phyloP scores from a whole-genome alignment of 306 rosid genomes.

The Inga leiocalycina region DNA sequence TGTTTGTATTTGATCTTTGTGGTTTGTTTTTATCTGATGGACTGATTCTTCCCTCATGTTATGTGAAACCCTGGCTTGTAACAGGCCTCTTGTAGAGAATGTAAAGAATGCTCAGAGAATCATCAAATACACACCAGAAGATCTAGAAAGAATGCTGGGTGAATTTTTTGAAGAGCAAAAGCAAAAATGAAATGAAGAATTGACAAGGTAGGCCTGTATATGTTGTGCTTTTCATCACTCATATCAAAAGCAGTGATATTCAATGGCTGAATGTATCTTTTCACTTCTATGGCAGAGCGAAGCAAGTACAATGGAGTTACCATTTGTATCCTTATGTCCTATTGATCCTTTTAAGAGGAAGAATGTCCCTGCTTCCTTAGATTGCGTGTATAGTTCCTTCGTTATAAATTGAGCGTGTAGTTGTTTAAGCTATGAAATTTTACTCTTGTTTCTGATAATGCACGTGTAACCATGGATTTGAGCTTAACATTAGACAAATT shows the following conservation, averaged over 20 bases:
- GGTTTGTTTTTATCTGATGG: background rate
- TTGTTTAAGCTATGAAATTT: background rate
- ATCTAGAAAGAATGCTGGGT: slow-evolving; percentile 91
- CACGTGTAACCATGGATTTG: background rate
- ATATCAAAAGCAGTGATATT: background rate
- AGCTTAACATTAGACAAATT: background rate
- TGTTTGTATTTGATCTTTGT: slow-evolving; percentile 21
- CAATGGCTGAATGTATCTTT: background rate
- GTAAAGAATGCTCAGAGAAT: slow-evolving; percentile 87
- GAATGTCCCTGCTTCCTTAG: background rate
- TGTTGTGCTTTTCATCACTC: background rate
- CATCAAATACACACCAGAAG: slow-evolving; percentile 75
- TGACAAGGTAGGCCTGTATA: slow-evolving; percentile 15
- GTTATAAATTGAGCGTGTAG: background rate
- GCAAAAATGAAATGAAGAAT: slow-evolving; percentile 48
- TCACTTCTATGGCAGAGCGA: background rate
- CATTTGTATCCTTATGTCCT: background rate
- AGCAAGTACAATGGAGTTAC: background rate
- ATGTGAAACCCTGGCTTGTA: background rate
- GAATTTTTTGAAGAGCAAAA: slow-evolving; percentile 95
- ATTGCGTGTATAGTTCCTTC: background rate
- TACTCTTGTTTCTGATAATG: background rate
- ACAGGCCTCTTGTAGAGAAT: slow-evolving; percentile 80
- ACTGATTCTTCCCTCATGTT: background rate
- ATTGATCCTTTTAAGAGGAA: background rate